Evolutionary conservation across 129 eudicot genomes (phyloP).

Genomic region (Chrysanthemum lavandulifolium): DNA sequence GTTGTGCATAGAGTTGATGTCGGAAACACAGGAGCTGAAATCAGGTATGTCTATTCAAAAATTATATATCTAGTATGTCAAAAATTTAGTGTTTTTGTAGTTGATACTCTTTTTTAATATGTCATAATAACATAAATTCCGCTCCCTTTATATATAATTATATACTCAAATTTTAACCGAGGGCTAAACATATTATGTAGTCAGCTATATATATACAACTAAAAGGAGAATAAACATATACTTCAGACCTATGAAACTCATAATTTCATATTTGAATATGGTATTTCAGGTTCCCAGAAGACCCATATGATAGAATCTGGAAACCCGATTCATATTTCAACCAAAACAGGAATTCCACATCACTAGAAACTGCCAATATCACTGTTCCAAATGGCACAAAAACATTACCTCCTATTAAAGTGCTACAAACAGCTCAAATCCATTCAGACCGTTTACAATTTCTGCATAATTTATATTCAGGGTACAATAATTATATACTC

Average conservation of each 20-base stretch:
- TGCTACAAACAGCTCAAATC: constrained; percentile 58
- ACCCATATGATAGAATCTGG: constrained; percentile 67
- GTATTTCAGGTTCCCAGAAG: constrained; percentile 58
- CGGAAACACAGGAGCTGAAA: constrained; percentile 43
- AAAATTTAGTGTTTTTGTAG: background rate
- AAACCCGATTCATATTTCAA: constrained; percentile 37
- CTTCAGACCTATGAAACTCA: too few species aligned
- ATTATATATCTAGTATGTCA: background rate
- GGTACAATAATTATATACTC: constrained; percentile 35
- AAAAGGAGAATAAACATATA: too few species aligned
- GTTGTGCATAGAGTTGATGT: constrained; percentile 59
- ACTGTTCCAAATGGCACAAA: constrained; percentile 15
- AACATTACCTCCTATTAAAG: constrained; percentile 45
- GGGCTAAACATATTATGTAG: too few species aligned
- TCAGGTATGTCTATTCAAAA: constrained; percentile 42
- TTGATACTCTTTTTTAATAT: too few species aligned
- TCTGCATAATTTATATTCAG: constrained; percentile 40
- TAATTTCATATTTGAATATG: constrained; percentile 10
- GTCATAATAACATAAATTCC: too few species aligned
- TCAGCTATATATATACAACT: too few species aligned
- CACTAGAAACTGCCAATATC: constrained; percentile 14
- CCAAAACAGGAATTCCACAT: constrained; percentile 27
- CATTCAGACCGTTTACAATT: constrained; percentile 58
- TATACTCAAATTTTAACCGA: too few species aligned
- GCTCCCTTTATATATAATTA: too few species aligned